Conservation (phyloP, 2,329 filamentous ascomycete genomes). For the Botrytis sinoallii region DNA sequence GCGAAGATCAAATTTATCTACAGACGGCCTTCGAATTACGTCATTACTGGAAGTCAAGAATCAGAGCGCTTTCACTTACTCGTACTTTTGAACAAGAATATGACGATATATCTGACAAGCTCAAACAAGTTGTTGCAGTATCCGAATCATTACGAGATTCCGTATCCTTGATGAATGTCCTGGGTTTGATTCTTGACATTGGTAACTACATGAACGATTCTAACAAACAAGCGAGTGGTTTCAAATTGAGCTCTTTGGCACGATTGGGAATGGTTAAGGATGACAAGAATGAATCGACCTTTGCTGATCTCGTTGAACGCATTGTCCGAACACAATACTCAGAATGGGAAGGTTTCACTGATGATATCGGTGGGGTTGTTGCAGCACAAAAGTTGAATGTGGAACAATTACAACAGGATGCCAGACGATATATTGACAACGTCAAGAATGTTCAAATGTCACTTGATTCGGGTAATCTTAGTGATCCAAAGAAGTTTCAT, state of each 20-base stretch:
- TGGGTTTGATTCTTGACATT: conserved; percentile 93
- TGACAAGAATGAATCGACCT: conserved; percentile 95
- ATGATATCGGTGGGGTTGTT: conserved; percentile 79
- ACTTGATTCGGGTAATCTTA: conserved; percentile 88
- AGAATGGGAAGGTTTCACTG: conserved; percentile 85
- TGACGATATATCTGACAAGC: conserved; percentile 81
- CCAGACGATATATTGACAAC: conserved; percentile 89
- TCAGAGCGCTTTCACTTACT: conserved; percentile 84
- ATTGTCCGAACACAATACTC: conserved; percentile 96
- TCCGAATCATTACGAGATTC: conserved; percentile 89
- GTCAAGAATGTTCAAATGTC: conserved; percentile 91
- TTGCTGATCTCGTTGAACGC: conserved; percentile 92
- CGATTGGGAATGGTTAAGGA: conserved; percentile 97
- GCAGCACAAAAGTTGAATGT: conserved; percentile 87
- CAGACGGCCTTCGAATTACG: conserved; percentile 91
- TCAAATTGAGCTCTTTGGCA: conserved; percentile 93
- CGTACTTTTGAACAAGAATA: conserved; percentile 84
- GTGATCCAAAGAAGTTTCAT: conserved; percentile 96
- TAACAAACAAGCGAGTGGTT: conserved; percentile 95
- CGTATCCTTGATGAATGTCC: conserved; percentile 90
- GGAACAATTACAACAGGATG: conserved; percentile 83
- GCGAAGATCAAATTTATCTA: conserved; percentile 93
- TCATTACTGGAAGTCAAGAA: conserved; percentile 98
- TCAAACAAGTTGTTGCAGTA: conserved; percentile 80
- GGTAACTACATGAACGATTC: conserved; percentile 99